Conservation (phyloP, 495 filamentous ascomycete species). For the Lasiosphaeriaceae sp. region DNA sequence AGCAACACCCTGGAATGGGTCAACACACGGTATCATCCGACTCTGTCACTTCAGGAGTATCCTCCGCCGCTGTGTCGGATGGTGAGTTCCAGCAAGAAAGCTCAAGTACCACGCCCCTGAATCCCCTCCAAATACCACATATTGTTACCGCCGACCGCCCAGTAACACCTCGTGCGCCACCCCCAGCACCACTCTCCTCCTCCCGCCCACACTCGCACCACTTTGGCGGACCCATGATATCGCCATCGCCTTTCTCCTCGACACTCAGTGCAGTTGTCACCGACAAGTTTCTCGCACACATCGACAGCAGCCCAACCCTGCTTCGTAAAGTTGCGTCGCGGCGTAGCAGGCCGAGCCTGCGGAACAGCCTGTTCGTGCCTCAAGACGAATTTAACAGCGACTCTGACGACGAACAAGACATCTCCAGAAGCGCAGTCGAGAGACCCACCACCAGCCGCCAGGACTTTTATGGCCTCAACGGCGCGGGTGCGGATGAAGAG, state of each 20-base stretch:
- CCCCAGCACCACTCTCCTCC: constrained; percentile 5
- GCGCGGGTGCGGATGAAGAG: not conserved
- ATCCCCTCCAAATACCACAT: constrained; percentile 13
- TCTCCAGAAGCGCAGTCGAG: constrained; percentile 5
- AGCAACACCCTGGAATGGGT: constrained; percentile 26
- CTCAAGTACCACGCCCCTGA: constrained; percentile 6
- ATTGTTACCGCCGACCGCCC: constrained; percentile 9
- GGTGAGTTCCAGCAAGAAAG: not conserved
- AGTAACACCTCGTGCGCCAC: constrained; percentile 26
- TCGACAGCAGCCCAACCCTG: constrained; percentile 26
- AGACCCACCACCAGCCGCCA: constrained; percentile 13
- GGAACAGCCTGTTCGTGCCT: constrained; percentile 42
- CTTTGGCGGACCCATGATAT: constrained; percentile 36
- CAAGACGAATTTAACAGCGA: constrained; percentile 26
- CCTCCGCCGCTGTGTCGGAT: constrained; percentile 30
- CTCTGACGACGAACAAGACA: constrained; percentile 8
- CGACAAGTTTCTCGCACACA: constrained; percentile 37
- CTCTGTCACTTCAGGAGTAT: constrained; percentile 28
- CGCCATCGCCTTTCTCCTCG: constrained; percentile 45
- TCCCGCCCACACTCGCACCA: constrained; percentile 33
- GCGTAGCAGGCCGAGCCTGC: constrained; percentile 30
- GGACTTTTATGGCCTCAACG: constrained; percentile 2
- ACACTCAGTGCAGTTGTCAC: constrained; percentile 45
- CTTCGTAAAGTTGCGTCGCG: constrained; percentile 24
- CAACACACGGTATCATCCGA: constrained; percentile 35